phyloP scores from a whole-genome alignment of 768 basidiomycete species.

The Paxillus rubicundulus region DNA sequence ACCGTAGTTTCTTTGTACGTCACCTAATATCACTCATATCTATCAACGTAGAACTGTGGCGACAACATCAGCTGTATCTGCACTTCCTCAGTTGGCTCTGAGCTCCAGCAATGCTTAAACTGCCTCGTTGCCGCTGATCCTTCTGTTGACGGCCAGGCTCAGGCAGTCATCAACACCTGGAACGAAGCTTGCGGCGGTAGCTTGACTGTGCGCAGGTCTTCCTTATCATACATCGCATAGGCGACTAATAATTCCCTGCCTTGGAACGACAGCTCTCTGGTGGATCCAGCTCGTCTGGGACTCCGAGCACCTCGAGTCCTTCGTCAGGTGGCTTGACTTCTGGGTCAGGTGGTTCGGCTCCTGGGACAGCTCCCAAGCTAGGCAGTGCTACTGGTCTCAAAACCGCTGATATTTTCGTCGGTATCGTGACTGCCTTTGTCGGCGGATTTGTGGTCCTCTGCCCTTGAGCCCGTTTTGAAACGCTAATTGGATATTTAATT shows the following conservation, averaged over 20 bases:
- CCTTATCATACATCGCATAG: neutral
- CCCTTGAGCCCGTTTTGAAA: neutral
- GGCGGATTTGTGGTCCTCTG: constrained; percentile 14
- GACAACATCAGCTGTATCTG: constrained; percentile 11
- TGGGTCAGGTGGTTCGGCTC: no score
- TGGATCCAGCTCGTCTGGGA: neutral
- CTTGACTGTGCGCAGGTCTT: constrained; percentile 16
- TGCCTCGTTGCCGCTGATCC: constrained; percentile 13
- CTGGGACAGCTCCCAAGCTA: neutral
- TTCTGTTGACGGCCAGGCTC: constrained; percentile 1
- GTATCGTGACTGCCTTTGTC: constrained; percentile 8
- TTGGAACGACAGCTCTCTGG: constrained; percentile 9
- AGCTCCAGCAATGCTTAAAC: constrained; percentile 17
- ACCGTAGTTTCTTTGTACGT: no score
- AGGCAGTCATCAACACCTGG: constrained; percentile 12
- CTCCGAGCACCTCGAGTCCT: no score
- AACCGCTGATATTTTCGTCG: neutral
- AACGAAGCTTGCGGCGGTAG: constrained; percentile 14
- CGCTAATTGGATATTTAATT: no score
- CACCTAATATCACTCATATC: no score
- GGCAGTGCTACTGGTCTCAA: constrained; percentile 5
- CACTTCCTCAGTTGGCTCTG: constrained; percentile 2
- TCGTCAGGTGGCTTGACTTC: no score
- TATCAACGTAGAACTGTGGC: constrained; percentile 8
- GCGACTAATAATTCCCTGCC: neutral